Evolutionary conservation across 1,284 basidiomycete genomes (phyloP), one percentile per base, ranked within the genome.

Genomic region (Leccinum pachyderme): DNA sequence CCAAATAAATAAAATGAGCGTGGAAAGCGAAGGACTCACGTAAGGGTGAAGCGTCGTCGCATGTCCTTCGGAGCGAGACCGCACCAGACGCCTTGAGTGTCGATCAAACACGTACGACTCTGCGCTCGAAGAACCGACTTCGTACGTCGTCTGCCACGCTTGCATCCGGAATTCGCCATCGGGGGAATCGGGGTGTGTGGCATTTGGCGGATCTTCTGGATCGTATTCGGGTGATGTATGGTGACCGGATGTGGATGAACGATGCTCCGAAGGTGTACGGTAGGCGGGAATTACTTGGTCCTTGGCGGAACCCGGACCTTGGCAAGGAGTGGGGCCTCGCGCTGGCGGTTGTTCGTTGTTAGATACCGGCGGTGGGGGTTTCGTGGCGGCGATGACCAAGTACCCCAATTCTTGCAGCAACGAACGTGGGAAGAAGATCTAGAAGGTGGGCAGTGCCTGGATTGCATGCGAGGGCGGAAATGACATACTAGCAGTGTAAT

Each of bases 391-490:
- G 46, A 73, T 72, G 24, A 75, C 66, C 59, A 69, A 76, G 72
- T 87, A 86, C 2, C 83, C 84, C 2, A 78, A 74, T 69, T 89
- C 86, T 35, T 74, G 74, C 7, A 79, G 78, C 51, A 86, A 77
- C 2, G 87, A 87, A 35, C 86, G 84, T 45, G 87, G 87, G 73
- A 89, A 89, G 73, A 89, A 89, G 52, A 89, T 80, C 84, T 88
- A 47, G 12, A 51, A 8, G 44, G 44, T 29, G 12, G 13, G 45
- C 33, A 35, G 29, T 47, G 18, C 24, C 28, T 41, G 39, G 25
- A 31, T 15, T 18, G 35, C 35, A 49, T 48, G 43, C n/a, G 39
- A 27, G 24, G n/a, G 18, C 7, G 44, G 15, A 37, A 44, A 44
- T 32, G 47, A 55, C 53, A 63, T 63, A 88, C 87, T 18, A 90